Evolutionary conservation across 176 grass and related monocot species (phyloP), one percentile per base, ranked within the genome.

Genomic region (Carex littledalei): DNA sequence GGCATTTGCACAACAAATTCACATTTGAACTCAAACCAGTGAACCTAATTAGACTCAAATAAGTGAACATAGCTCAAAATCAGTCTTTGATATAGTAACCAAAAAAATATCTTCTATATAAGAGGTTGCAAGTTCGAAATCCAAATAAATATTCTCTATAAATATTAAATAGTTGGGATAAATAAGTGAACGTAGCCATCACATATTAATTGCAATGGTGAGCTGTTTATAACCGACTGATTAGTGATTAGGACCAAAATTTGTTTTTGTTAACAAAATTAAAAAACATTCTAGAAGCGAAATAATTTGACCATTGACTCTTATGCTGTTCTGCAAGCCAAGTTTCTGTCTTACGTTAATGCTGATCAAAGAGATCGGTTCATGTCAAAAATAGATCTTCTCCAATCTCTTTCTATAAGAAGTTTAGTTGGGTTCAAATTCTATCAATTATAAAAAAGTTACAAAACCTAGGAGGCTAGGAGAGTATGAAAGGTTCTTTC

Each of bases 321-420:
- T 34, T 39, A 6, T 39, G 37, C 37, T 39, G 37, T 39, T 67
- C 63, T 26, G 43, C 18, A 75, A 43, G 10, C 20, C 52, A 50
- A 74, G 43, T 34, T 5, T 74, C 41, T 34, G 1, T 74, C 41
- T 74, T 50, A 11, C 20, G 8, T 11, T 74, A 74, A 50, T 74
- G 39, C 70, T 11, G n/a, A 74, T 50, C 43, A 74, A 74, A 74
- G 41, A 50, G 39, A 73, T 49, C 39, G n/a, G 39, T 45, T 73
- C 43, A 49, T 22, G 70, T 74, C 70, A 24, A 50, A 24, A 26
- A 75, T 49, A 73, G 49, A 41, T 73, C 18, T 10, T 20, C 13
- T 73, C 18, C 69, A 73, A 37, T 73, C 69, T 41, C 41, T 73
- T 73, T 73, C 68, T 72, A 20, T 4, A 47, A 71, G 68, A 71